Percentiles rank a stretch among this genome's conserved stretches.
Evolutionary conservation across 305 asterid species (phyloP).

Genomic region (Fraxinus platypoda): DNA sequence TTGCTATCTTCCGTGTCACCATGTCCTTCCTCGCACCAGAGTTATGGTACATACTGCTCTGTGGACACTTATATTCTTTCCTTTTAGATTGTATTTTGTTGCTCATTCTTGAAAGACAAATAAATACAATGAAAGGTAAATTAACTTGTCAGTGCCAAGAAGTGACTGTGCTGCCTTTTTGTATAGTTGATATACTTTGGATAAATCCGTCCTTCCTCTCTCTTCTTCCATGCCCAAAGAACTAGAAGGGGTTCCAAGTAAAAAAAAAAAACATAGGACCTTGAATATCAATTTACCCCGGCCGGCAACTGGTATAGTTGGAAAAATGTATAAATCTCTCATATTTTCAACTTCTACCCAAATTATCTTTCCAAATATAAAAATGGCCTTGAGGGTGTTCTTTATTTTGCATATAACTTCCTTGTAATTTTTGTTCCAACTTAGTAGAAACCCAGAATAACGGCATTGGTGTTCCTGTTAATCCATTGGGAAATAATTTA

Average conservation of each 20-base stretch:
- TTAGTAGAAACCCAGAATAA: not conserved
- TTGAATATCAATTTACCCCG: not conserved
- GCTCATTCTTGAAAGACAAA: not conserved
- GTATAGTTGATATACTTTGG: not conserved
- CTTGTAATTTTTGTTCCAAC: not conserved
- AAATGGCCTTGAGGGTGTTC: not conserved
- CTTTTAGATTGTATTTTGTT: not conserved
- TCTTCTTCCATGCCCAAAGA: not conserved
- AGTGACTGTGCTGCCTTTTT: not conserved
- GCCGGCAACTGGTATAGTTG: not conserved
- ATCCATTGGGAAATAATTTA: not conserved
- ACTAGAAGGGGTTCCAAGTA: not conserved
- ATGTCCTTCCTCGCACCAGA: slow-evolving; percentile 37
- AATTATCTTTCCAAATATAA: not conserved
- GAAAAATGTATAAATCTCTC: not conserved
- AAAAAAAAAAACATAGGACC: not conserved
- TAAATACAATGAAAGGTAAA: not conserved
- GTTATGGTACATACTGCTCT: slow-evolving; percentile 44
- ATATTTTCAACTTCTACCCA: not conserved
- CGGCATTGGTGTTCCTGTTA: not conserved
- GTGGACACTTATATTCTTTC: not conserved
- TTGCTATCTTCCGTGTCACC: slow-evolving; percentile 90
- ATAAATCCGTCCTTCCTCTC: not conserved
- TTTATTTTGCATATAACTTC: not conserved
- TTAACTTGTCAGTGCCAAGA: not conserved